Evolutionary conservation across 345 rosid species (phyloP), one percentile per base, ranked within the genome.

Genomic region (Nephelium lappaceum): DNA sequence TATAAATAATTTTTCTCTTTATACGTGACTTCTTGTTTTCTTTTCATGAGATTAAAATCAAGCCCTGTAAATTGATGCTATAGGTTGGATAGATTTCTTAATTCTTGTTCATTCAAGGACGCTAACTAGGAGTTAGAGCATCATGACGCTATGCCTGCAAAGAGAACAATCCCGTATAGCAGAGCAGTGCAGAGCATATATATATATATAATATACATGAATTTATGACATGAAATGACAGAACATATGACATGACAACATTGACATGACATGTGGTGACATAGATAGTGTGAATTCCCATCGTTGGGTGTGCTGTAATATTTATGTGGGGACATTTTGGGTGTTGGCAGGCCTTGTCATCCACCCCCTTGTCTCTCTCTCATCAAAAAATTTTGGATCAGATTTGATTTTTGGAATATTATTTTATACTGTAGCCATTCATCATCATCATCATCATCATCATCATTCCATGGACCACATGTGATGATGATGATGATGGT

Each of bases 251-350:
- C 51, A 65, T 31, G 80, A 75, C 16, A 25, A 36, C 23, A 75
- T 0, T 68, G 85, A 77, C n/a, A 64, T 79, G 86, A 77, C 76
- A 72, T 42, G 69, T 45, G 75, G 41, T 6, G 68, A 65, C 67
- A 64, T 61, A 53, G 39, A 36, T 43, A 67, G 23, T 57, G 18
- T 38, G 39, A 49, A 16, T 16, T 36, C 36, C 25, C 75, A 83
- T 81, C 68, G 78, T 66, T 67, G 75, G 78, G 81, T 79, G 79
- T 73, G 88, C 78, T 83, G 86, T 60, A 75, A 76, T 69, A 23
- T 72, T 57, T 57, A 16, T 7, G 72, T 76, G 71, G 80, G 83
- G 80, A 58, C 79, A 76, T 16, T 25, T 65, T 18, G 78, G 79
- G 73, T 74, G 85, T 80, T 76, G 67, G 77, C 76, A 47, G 73